Percentiles rank a stretch among this genome's conserved stretches.
phyloP scores from a whole-genome alignment of 208 protist genomes.

The Trypanosoma conorhini region DNA sequence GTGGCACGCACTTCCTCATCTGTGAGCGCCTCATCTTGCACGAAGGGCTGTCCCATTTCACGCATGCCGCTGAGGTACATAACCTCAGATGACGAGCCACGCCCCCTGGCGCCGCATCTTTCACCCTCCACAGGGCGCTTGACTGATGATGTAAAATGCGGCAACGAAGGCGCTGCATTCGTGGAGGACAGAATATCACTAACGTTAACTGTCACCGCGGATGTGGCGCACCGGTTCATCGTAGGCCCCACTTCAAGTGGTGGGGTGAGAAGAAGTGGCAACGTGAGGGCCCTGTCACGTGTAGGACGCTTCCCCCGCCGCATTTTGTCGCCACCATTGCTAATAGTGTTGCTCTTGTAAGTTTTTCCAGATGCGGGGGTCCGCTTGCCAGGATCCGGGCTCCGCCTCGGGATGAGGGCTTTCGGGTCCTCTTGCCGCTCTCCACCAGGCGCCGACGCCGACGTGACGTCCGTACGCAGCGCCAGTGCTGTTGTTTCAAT shows the following conservation, averaged over 20 bases:
- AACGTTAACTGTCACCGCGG: not conserved
- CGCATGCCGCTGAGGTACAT: not conserved
- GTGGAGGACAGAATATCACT: not conserved
- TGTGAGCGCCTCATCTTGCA: not conserved
- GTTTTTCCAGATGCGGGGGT: not conserved
- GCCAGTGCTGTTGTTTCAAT: constrained; percentile 8
- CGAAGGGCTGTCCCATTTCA: not conserved
- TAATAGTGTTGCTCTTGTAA: constrained; percentile 1
- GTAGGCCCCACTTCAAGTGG: not conserved
- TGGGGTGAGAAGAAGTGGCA: not conserved
- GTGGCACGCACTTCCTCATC: constrained; percentile 5
- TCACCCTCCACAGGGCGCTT: not conserved
- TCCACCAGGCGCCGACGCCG: not conserved
- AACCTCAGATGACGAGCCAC: not conserved
- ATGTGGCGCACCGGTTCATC: not conserved
- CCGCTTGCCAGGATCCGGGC: not conserved
- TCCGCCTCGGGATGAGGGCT: not conserved
- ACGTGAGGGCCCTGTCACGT: not conserved
- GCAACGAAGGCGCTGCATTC: not conserved
- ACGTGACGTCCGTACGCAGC: not conserved
- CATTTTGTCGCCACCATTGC: not conserved
- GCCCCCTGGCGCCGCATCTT: not conserved
- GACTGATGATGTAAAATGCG: not conserved
- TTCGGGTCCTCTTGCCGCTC: not conserved
- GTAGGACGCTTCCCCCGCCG: not conserved